Conservation (phyloP, 1,284 basidiomycete genomes). For the Abortiporus biennis region DNA sequence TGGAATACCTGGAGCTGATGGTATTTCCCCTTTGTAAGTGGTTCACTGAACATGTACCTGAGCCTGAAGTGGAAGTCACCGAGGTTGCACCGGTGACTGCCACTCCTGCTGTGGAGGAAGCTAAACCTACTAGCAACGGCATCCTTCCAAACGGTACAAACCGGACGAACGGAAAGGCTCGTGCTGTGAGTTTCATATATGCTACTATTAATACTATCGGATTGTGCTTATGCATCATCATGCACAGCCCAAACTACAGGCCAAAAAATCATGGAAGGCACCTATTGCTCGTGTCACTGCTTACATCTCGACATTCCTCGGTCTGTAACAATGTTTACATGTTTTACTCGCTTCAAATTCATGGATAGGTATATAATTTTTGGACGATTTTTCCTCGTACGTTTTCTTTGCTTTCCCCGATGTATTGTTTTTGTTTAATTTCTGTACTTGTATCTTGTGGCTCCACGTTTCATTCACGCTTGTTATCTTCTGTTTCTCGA, state of each 20-base stretch:
- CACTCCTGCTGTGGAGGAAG: conserved; percentile 10
- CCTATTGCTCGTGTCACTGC: conserved; percentile 23
- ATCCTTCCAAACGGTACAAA: conserved; percentile 6
- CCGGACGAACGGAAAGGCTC: conserved; percentile 11
- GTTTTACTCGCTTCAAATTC: conserved; percentile 9
- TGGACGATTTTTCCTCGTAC: not conserved
- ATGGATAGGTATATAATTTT: conserved; percentile 4
- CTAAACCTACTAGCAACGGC: conserved; percentile 6
- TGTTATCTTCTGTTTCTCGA: too few species aligned
- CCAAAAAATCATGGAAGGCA: conserved; percentile 20
- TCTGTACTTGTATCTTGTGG: too few species aligned
- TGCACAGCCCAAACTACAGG: not conserved
- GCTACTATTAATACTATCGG: too few species aligned
- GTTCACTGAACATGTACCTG: conserved; percentile 26
- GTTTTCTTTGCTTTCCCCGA: not conserved
- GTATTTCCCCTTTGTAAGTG: conserved; percentile 15
- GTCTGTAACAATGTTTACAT: conserved; percentile 13
- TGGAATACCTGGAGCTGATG: not conserved
- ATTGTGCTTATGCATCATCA: not conserved
- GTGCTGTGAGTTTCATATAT: conserved; percentile 3
- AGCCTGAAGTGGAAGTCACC: conserved; percentile 9
- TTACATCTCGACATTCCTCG: conserved; percentile 24
- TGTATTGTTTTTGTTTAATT: not conserved
- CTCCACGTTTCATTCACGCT: too few species aligned
- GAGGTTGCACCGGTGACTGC: conserved; percentile 2